Percentiles rank a stretch among this genome's conserved stretches.
phyloP scores from a whole-genome alignment of 257 asterid species.

The Misopates orontium region DNA sequence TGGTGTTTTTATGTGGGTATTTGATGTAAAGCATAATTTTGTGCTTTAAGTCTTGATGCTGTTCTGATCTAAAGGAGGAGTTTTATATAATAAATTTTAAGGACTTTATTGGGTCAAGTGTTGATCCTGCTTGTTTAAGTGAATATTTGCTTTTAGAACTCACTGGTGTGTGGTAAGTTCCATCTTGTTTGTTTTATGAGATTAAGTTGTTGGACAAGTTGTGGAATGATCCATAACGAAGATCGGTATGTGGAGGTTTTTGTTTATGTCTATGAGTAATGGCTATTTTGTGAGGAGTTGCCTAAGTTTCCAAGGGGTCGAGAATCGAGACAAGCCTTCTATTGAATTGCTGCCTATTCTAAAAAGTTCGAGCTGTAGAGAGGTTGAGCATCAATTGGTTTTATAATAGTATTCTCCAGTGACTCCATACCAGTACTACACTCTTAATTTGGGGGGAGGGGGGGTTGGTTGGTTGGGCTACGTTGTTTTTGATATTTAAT shows the following conservation, averaged over 20 bases:
- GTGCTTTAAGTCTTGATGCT: constrained; percentile 1
- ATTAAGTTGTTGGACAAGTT: constrained; percentile 1
- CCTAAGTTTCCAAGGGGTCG: constrained; percentile 7
- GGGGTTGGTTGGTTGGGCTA: too few relatives aligned
- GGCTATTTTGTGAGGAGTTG: neutral
- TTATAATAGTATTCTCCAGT: too few relatives aligned
- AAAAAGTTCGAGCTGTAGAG: too few relatives aligned
- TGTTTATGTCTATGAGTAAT: constrained; percentile 1
- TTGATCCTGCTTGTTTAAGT: constrained; percentile 26
- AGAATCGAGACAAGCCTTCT: too few relatives aligned
- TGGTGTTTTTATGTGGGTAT: neutral
- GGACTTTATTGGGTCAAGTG: constrained; percentile 16
- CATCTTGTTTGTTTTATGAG: constrained; percentile 13
- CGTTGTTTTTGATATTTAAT: too few relatives aligned
- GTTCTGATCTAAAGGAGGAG: neutral
- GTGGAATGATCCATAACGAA: neutral
- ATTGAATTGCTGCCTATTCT: too few relatives aligned
- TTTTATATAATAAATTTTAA: neutral
- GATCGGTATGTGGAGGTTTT: constrained; percentile 15
- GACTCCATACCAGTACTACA: too few relatives aligned
- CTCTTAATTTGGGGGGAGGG: too few relatives aligned
- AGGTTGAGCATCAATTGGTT: too few relatives aligned
- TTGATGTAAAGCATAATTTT: neutral
- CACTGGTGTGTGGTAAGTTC: constrained; percentile 12
- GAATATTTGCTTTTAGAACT: constrained; percentile 14